Conservation (phyloP, 768 basidiomycete genomes). For the Cytidiella melzeri region DNA sequence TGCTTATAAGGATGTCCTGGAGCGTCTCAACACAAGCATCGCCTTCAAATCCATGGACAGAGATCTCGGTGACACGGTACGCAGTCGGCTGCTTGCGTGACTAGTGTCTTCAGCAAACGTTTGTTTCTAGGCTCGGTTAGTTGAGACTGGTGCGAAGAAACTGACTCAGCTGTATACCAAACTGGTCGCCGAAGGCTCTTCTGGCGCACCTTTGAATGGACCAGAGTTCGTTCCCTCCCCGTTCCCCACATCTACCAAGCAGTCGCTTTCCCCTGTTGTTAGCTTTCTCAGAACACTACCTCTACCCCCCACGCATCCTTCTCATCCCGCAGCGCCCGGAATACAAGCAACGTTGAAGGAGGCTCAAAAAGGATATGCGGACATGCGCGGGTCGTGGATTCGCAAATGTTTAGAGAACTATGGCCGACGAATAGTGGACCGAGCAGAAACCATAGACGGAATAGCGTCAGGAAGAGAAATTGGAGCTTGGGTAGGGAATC, state of each 20-base stretch:
- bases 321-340: conserved; percentile 65
- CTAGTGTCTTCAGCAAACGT: neutral
- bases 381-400: conserved; percentile 80
- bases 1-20: conserved; percentile 64
- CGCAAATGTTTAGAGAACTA: conserved; percentile 69
- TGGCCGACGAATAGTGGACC: conserved; percentile 61
- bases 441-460: conserved; percentile 64
- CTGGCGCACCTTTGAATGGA: conserved; percentile 63
- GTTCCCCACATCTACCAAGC: conserved; percentile 48
- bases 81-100: conserved; percentile 4
- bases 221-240: conserved; percentile 47
- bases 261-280: conserved; percentile 57
- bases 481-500: conserved; percentile 59
- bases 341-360: conserved; percentile 66
- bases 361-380: conserved; percentile 76
- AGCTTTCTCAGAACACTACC: conserved; percentile 66
- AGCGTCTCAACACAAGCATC: conserved; percentile 72
- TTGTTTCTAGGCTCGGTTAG: conserved; percentile 48
- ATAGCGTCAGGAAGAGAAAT: conserved; percentile 65
- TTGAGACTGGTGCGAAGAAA: conserved; percentile 82
- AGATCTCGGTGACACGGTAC: conserved; percentile 50
- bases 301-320: conserved; percentile 73
- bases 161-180: conserved; percentile 80
- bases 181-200: conserved; percentile 79
- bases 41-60: conserved; percentile 64